Conservation (phyloP, 2,329 filamentous ascomycete species). For the Aspergillus costaricaensis region DNA sequence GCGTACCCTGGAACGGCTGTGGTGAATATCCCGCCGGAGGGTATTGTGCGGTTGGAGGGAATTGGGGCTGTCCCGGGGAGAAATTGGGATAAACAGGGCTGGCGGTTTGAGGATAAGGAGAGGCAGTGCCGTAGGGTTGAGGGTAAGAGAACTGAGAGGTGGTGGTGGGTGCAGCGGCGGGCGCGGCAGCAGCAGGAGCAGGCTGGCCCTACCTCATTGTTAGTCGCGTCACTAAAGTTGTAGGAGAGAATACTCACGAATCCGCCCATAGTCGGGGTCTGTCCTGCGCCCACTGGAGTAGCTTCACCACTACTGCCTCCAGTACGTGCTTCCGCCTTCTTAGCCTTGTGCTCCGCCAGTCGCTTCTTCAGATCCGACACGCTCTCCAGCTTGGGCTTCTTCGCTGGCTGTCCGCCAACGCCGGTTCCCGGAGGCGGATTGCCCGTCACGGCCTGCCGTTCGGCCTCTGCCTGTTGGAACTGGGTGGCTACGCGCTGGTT, state of each 20-base stretch:
- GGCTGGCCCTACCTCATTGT: slow-evolving; percentile 29
- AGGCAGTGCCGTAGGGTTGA: slow-evolving; percentile 41
- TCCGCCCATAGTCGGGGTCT: slow-evolving; percentile 53
- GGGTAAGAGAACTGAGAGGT: slow-evolving; percentile 42
- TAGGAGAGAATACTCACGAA: slow-evolving; percentile 58
- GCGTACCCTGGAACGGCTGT: slow-evolving; percentile 31
- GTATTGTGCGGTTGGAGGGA: slow-evolving; percentile 35
- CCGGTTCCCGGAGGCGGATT: slow-evolving; percentile 71
- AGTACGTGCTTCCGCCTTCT: slow-evolving; percentile 62
- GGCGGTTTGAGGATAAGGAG: slow-evolving; percentile 45
- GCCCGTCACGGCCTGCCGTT: slow-evolving; percentile 77
- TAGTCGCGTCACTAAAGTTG: slow-evolving; percentile 1
- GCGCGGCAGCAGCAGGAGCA: slow-evolving; percentile 37
- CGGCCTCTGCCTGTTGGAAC: slow-evolving; percentile 82
- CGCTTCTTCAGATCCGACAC: slow-evolving; percentile 77
- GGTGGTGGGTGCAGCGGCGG: slow-evolving; percentile 36
- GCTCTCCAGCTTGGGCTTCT: slow-evolving; percentile 72
- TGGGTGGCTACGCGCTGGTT: slow-evolving; percentile 81
- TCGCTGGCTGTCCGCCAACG: slow-evolving; percentile 48
- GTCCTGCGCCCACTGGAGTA: slow-evolving; percentile 54
- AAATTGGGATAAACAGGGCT: slow-evolving; percentile 40
- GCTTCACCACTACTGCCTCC: slow-evolving; percentile 59
- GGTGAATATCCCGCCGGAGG: slow-evolving; percentile 35
- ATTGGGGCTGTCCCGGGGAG: slow-evolving; percentile 40
- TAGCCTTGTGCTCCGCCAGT: slow-evolving; percentile 73